Evolutionary conservation across 2,329 filamentous ascomycete species (phyloP), one percentile per base, ranked within the genome.

Genomic region (Penicillium decumbens): DNA sequence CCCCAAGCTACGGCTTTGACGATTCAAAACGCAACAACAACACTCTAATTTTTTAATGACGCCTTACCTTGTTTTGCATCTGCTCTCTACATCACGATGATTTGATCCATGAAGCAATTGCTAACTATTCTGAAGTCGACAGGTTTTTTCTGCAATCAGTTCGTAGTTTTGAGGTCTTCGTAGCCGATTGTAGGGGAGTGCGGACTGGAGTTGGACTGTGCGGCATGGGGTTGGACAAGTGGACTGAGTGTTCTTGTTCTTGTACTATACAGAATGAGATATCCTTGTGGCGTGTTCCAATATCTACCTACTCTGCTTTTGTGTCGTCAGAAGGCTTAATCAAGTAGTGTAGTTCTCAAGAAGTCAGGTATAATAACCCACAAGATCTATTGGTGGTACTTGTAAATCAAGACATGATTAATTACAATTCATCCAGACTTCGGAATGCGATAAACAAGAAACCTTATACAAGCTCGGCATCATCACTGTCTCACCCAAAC

Each of bases 11-110:
- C 55, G 55, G 63, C 75, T 50, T 71, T 83, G 81, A 81, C 72
- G 80, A 82, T 68, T 59, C 15, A 71, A 78, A 76, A 74, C 59
- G 76, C 77, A 82, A 81, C 80, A 81, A 79, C 75, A 80, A 80
- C 76, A 84, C 80, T 84, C 80, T 84, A 84, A 84, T 84, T 84
- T 84, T 84, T 84, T 83, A 70, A 79, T 83, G 81, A 84, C 71
- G 66, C 67, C 67, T 51, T 51, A 41, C 45, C 49, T 43, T 49
- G 42, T 43, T 41, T 48, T 45, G 44, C 32, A 41, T 37, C 51
- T 56, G 41, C 35, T 45, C 41, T 53, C 29, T 25, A 38, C 42
- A 32, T 51, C 29, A 44, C 38, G 30, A 44, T 49, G n/a, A 33
- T 29, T 28, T 51, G 40, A 49, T 37, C 20, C 15, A 12, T 38